Base-by-base conservation (phyloP, 441 rosid genomes). In the Aleurites moluccanus region DNA sequence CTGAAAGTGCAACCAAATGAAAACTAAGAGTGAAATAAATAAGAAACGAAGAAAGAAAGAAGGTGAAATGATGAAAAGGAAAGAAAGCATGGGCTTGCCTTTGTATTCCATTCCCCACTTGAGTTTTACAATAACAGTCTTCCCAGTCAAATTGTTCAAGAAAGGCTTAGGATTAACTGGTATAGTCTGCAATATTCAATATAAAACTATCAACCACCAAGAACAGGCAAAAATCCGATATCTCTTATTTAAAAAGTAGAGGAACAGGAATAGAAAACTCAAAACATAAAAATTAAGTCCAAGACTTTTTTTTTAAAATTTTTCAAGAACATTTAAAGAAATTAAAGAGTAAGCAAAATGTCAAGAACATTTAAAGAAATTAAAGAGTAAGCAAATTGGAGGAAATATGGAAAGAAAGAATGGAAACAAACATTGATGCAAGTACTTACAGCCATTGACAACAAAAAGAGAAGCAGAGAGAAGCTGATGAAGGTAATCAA, bases 31-130 rank as follows among this genome's bases (percentile, higher is more conserved):
- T 35, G 23, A 38, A 3, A 27, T 18, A 4, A 38, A 1, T 61
- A 0, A 53, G 30, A 15, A 57, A 9, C 5, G 30, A 42, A 71
- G n/a, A 42, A 13, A 72, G 20, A 10, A 18, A n/a, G 10, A n/a
- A 14, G 49, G 63, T 23, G 33, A 38, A 3, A 40, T 21, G 10
- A 40, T 0, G 1, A 70, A 30, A 9, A 9, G 28, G 11, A 56
- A 56, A 21, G 10, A 56, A 2, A 56, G 2, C 4, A 8, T 59
- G 23, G 61, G 13, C 28, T 59, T 65, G 85, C 96, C 98, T 89
- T 87, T 93, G 87, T 93, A 93, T 69, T 93, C 98, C 98, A 93
- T 93, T 79, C 97, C 98, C 98, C 97, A 93, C 77, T 93, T 91
- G 14, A 93, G 91, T 86, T 93, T 91, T 35, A 93, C 97, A 40